A percentile compares a stretch with the other conserved stretches of the same genome.
Evolutionary conservation across 2,329 filamentous ascomycete species (phyloP).

Genomic region (Penicillium oxalicum): DNA sequence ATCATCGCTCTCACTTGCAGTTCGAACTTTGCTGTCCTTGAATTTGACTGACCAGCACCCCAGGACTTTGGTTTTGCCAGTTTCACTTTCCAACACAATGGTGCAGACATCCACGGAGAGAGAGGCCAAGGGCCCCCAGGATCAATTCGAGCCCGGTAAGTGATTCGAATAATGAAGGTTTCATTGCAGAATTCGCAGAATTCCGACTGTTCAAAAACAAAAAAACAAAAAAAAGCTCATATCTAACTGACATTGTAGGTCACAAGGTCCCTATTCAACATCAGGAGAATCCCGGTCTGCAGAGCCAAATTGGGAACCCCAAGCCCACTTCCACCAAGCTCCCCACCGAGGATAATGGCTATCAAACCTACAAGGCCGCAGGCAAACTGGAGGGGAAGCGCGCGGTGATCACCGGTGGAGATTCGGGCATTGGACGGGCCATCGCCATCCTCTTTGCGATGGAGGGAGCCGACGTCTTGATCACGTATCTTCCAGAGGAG

Average conservation of each 20-base stretch:
- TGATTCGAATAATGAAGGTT: background rate
- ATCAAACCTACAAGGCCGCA: slow-evolving; percentile 65
- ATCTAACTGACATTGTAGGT: slow-evolving; percentile 28
- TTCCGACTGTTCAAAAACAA: too few species aligned
- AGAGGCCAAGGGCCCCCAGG: slow-evolving; percentile 11
- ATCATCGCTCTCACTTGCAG: too few species aligned
- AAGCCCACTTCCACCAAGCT: slow-evolving; percentile 59
- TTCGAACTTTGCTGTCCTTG: too few species aligned
- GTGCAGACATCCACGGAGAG: slow-evolving; percentile 16
- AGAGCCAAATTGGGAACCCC: slow-evolving; percentile 50
- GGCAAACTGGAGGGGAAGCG: slow-evolving; percentile 69
- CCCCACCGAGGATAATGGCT: slow-evolving; percentile 61
- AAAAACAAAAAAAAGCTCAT: background rate
- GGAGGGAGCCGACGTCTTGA: slow-evolving; percentile 69
- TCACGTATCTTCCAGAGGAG: slow-evolving; percentile 69
- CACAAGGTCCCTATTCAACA: slow-evolving; percentile 48
- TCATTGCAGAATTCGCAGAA: background rate
- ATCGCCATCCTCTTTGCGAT: slow-evolving; percentile 71
- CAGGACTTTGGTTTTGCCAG: too few species aligned
- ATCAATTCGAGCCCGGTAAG: slow-evolving; percentile 31
- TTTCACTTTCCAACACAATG: background rate
- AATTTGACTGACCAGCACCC: too few species aligned
- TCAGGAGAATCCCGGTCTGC: slow-evolving; percentile 50
- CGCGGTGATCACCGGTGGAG: slow-evolving; percentile 75
- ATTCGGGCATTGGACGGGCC: slow-evolving; percentile 71